Percentiles rank a stretch among this genome's conserved stretches.
Conservation (phyloP, 2,329 filamentous ascomycete species). For the Knufia petricola region DNA sequence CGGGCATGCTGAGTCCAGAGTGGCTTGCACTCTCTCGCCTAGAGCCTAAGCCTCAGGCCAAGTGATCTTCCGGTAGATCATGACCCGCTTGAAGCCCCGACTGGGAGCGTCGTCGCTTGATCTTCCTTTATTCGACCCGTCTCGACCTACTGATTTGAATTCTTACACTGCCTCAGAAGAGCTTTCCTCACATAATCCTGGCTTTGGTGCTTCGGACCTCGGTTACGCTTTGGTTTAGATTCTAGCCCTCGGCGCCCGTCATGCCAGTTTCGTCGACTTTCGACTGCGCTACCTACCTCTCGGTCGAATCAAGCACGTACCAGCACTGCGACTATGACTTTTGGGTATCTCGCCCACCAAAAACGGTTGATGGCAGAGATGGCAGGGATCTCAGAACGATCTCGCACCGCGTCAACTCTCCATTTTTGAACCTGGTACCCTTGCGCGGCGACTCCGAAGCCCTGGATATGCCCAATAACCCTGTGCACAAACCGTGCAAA, state of each 20-base stretch:
- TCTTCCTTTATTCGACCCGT: background rate
- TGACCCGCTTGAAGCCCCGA: background rate
- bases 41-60: background rate
- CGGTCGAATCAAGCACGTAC: background rate
- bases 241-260: background rate
- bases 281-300: background rate
- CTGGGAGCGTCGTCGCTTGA: background rate
- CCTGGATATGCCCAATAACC: background rate
- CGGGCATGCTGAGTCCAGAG: background rate
- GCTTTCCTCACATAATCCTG: background rate
- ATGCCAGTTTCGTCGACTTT: background rate
- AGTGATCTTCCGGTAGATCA: background rate
- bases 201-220: background rate
- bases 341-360: background rate
- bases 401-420: background rate
- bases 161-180: background rate
- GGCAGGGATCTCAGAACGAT: background rate
- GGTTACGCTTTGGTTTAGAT: background rate
- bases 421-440: background rate
- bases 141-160: slow-evolving; percentile 10
- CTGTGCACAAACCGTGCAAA: background rate
- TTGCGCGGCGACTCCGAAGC: background rate
- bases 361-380: background rate
- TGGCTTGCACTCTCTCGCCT: background rate
- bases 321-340: background rate